phyloP scores from a whole-genome alignment of 306 rosid genomes.

The Cyamopsis tetragonoloba region DNA sequence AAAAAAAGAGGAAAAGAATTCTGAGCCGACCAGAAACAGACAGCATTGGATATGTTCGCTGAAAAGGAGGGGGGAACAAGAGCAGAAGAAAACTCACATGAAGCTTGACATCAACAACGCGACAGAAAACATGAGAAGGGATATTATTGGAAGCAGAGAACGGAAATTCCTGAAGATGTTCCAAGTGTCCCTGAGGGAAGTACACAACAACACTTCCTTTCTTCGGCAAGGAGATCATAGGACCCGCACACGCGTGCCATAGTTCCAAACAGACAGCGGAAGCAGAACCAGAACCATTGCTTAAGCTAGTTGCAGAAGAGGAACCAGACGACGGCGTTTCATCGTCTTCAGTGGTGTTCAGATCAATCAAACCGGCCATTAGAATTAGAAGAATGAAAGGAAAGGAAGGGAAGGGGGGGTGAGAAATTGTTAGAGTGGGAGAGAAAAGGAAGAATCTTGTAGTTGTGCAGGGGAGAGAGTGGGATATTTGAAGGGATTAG shows the following conservation, averaged over 20 bases:
- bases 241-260: conserved; percentile 98
- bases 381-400: too few species aligned
- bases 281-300: conserved; percentile 10
- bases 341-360: conserved; percentile 79
- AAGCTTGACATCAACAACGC: conserved; percentile 80
- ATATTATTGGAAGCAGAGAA: conserved; percentile 42
- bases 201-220: conserved; percentile 74
- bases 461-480: background rate
- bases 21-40: conserved; percentile 21
- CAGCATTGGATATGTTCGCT: background rate
- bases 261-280: conserved; percentile 75
- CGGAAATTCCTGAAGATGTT: conserved; percentile 54
- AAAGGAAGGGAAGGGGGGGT: background rate
- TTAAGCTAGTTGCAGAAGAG: conserved; percentile 23
- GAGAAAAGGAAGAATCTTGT: background rate
- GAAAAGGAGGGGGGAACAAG: background rate
- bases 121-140: conserved; percentile 75
- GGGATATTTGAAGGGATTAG: conserved; percentile 28
- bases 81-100: conserved; percentile 40
- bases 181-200: conserved; percentile 84
- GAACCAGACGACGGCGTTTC: conserved; percentile 54
- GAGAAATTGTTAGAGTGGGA: background rate
- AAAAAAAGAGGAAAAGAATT: background rate
- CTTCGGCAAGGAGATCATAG: conserved; percentile 77
- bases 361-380: conserved; percentile 79